Base-by-base conservation (phyloP, 1,284 basidiomycete genomes). In the Malassezia nana region DNA sequence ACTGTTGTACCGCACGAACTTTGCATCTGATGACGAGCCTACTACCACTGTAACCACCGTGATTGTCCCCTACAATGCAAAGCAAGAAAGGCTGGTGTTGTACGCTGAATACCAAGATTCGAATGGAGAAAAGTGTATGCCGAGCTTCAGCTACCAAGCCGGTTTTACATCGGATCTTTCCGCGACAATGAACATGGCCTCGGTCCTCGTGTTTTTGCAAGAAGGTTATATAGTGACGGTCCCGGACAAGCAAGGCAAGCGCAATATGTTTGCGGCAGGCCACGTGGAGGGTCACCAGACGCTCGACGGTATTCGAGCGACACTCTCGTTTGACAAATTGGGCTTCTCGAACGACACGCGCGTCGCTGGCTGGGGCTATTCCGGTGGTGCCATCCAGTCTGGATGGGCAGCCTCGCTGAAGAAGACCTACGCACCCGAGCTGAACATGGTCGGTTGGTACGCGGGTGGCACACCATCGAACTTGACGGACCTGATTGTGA, bases 401-500 rank as follows among this genome's bases (percentile, higher is more conserved):
- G 60, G 55, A 6, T 65, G 61, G 64, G 54, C 60, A 1, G 40
- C 42, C 5, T 53, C 40, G 13, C 41, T 69, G 13, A 44, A 59
- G 6, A 52, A 7, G 2, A 38, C 46, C n/a, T 65, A 69, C 20
- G 66, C 63, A 7, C 52, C 65, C n/a, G 55, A 58, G 20, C 47
- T 65, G 38, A 63, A 65, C 50, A 48, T 63, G 13, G 44, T 62
- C 10, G 66, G 63, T n/a, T 55, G 59, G 40, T 58, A 60, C 6
- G 50, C 62, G 31, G 69, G 69, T 16, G 69, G 69, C 12, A 58
- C 66, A 26, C 68, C 68, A 4, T 50, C 63, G 10, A 60, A 65
- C 42, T 16, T 30, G n/a, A n/a, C n/a, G n/a, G n/a, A n/a, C n/a
- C n/a, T n/a, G 26, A n/a, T 51, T 12, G 6, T 26, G 9, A 20